Percentiles rank a stretch among this genome's conserved stretches.
These are phyloP conservation scores for Diaporthe destruens DNA, from an alignment of 2,329 filamentous ascomycete genomes.

Conservation along the genomic window DNA sequence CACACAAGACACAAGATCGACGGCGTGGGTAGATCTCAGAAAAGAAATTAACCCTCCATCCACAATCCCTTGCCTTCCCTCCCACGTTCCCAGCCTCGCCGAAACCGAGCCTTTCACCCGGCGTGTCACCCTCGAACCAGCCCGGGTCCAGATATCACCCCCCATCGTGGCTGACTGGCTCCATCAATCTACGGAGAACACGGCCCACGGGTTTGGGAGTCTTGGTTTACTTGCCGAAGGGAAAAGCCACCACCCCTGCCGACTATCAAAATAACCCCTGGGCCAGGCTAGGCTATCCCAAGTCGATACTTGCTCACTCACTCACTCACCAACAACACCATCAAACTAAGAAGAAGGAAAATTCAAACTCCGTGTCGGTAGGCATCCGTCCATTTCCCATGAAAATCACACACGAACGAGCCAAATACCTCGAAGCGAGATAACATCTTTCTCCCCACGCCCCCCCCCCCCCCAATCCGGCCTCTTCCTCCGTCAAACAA, in stretches of 20 bases:
- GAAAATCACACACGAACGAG: not conserved
- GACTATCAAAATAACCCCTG: slow-evolving; percentile 6
- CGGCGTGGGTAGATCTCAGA: not conserved
- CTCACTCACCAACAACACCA: not conserved
- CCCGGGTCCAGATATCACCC: slow-evolving; percentile 1
- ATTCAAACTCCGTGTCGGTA: not conserved
- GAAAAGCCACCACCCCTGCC: not conserved
- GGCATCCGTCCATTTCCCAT: not conserved
- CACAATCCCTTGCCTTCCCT: not conserved
- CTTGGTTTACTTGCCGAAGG: not conserved
- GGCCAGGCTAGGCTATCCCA: not conserved
- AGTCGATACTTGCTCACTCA: not conserved
- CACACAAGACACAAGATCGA: not conserved
- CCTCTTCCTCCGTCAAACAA: not conserved
- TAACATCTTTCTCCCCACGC: not conserved
- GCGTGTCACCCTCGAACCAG: slow-evolving; percentile 10
- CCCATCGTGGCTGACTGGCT: slow-evolving; percentile 6
- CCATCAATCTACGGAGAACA: not conserved
- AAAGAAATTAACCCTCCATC: not conserved
- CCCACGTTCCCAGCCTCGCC: not conserved
- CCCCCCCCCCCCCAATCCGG: too few relatives aligned
- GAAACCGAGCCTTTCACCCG: slow-evolving; percentile 3
- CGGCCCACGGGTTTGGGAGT: not conserved
- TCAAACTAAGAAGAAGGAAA: not conserved
- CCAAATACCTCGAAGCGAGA: slow-evolving; percentile 18